These are phyloP conservation scores for Aspergillus campestris DNA, from an alignment of 495 filamentous ascomycete species.

Conservation along the genomic window DNA sequence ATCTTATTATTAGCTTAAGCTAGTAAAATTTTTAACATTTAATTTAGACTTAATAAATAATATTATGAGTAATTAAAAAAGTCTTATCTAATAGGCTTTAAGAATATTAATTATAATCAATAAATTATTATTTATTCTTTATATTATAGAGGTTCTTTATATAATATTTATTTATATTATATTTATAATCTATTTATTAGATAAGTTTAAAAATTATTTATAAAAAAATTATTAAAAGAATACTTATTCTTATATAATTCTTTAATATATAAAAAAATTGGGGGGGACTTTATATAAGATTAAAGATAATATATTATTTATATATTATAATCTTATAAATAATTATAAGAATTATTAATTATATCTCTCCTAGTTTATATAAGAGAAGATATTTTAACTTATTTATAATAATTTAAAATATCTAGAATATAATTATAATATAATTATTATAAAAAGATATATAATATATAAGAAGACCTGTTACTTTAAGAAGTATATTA, in stretches of 20 bases:
- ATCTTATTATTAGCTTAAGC: background rate
- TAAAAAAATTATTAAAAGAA: no score
- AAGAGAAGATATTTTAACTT: background rate
- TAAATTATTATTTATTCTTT: conserved; percentile 1
- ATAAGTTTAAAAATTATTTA: no score
- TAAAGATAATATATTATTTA: no score
- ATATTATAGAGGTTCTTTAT: conserved; percentile 1
- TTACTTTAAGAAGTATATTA: background rate
- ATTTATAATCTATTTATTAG: background rate
- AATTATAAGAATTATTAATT: no score
- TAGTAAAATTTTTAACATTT: background rate
- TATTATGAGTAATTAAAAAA: background rate
- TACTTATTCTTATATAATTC: no score
- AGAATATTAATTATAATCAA: conserved; percentile 7
- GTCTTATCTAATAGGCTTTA: no score
- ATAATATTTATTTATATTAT: background rate
- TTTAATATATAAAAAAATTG: no score
- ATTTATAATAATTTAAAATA: background rate
- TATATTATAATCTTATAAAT: no score
- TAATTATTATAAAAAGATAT: background rate
- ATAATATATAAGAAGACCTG: background rate
- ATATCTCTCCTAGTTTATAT: background rate
- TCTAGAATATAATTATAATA: background rate
- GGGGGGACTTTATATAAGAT: no score
- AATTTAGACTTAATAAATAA: background rate